Evolutionary conservation across 306 rosid species (phyloP).

Genomic region (Cicer bijugum): DNA sequence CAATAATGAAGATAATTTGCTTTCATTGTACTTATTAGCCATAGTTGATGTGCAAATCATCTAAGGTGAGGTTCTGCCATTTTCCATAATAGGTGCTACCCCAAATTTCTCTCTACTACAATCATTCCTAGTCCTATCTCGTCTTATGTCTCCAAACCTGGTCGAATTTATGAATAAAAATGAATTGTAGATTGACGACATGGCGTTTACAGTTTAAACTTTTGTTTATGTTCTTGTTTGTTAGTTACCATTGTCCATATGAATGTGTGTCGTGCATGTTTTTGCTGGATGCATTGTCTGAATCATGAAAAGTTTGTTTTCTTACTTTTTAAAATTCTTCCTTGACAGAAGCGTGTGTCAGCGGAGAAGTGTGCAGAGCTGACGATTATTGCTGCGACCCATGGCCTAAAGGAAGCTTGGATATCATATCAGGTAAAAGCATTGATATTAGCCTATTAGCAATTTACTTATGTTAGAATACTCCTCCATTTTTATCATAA

Average conservation of each 20-base stretch:
- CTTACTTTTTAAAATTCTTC: slow-evolving; percentile 33
- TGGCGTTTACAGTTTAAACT: slow-evolving; percentile 1
- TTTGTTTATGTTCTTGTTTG: slow-evolving; percentile 23
- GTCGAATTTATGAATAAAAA: slow-evolving; percentile 5
- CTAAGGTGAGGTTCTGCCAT: not conserved
- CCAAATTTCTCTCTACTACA: not conserved
- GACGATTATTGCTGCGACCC: slow-evolving; percentile 87
- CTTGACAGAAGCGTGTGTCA: slow-evolving; percentile 73
- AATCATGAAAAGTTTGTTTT: slow-evolving; percentile 29
- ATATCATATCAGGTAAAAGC: slow-evolving; percentile 83
- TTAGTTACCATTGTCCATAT: slow-evolving; percentile 28
- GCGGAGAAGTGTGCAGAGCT: slow-evolving; percentile 90
- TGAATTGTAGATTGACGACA: slow-evolving; percentile 12
- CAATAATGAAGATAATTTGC: slow-evolving; percentile 32
- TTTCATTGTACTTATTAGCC: slow-evolving; percentile 3
- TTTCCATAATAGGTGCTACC: not conserved
- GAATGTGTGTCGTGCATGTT: not conserved
- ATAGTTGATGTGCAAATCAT: slow-evolving; percentile 12
- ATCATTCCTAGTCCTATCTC: not conserved
- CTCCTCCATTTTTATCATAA: slow-evolving; percentile 2
- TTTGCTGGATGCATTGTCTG: slow-evolving; percentile 18
- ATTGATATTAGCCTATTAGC: slow-evolving; percentile 37
- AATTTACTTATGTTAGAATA: slow-evolving; percentile 17
- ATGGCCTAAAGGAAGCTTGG: slow-evolving; percentile 94
- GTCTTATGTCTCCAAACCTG: not conserved